Evolutionary conservation across 352 stramenopile genomes (phyloP).

Genomic region (Aphanomyces astaci): DNA sequence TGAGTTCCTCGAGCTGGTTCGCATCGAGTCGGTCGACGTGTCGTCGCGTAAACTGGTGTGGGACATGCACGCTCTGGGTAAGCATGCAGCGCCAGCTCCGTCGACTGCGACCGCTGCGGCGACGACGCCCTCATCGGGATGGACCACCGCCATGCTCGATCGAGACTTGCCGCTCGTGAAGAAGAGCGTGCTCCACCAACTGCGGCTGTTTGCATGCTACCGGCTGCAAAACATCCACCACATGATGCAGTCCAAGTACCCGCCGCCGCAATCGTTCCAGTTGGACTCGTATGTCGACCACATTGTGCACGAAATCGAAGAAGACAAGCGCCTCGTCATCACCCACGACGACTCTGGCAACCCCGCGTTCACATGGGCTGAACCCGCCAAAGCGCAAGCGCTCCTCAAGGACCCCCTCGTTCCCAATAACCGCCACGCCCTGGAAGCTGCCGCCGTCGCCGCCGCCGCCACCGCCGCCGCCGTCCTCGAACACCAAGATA

Average conservation of each 20-base stretch:
- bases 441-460: neutral
- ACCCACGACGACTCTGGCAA: neutral
- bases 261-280: neutral
- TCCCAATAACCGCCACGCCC: neutral
- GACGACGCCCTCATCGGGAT: neutral
- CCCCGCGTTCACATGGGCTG: neutral
- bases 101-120: neutral
- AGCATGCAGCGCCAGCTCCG: neutral
- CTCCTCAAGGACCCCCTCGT: neutral
- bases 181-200: conserved; percentile 3
- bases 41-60: neutral
- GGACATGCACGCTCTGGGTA: neutral
- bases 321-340: neutral
- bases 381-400: neutral
- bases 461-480: neutral
- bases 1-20: neutral
- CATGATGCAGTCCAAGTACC: neutral
- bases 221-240: conserved; percentile 1
- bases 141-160: neutral
- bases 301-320: neutral
- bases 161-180: neutral
- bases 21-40: neutral
- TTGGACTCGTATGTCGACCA: neutral
- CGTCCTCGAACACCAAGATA: neutral
- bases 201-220: neutral